Percentiles rank a stretch among this genome's conserved stretches.
phyloP scores from a whole-genome alignment of 2,329 filamentous ascomycete species.

The Alternaria incomplexa region DNA sequence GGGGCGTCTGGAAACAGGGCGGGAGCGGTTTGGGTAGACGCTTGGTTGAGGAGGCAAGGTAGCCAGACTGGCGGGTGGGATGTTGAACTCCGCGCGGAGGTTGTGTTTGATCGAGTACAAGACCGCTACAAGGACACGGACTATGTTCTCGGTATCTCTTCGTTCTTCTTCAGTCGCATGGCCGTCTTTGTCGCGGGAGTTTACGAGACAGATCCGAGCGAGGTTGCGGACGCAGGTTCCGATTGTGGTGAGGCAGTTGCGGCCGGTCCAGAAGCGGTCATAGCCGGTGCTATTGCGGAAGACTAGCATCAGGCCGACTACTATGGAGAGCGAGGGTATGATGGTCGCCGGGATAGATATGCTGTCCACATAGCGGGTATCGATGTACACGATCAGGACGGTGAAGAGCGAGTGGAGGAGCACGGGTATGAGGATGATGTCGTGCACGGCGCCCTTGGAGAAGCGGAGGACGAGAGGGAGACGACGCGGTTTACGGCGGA shows the following conservation, averaged over 20 bases:
- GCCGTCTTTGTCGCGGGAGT: conserved; percentile 43
- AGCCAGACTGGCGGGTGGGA: conserved; percentile 47
- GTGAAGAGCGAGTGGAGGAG: conserved; percentile 64
- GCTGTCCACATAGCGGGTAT: conserved; percentile 56
- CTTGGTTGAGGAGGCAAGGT: conserved; percentile 22
- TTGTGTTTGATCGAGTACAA: conserved; percentile 70
- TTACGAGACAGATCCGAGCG: conserved; percentile 61
- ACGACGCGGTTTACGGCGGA: conserved; percentile 58
- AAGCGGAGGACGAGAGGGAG: conserved; percentile 69
- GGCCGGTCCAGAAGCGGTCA: conserved; percentile 68
- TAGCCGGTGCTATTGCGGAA: conserved; percentile 70
- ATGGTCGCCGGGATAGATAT: conserved; percentile 65
- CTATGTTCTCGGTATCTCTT: conserved; percentile 63
- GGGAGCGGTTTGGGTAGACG: conserved; percentile 20
- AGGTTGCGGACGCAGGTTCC: conserved; percentile 66
- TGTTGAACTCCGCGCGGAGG: conserved; percentile 64
- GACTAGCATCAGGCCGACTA: conserved; percentile 71
- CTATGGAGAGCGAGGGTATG: conserved; percentile 68
- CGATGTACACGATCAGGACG: conserved; percentile 64
- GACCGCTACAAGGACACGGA: conserved; percentile 66
- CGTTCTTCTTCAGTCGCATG: conserved; percentile 49
- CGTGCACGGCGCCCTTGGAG: conserved; percentile 68
- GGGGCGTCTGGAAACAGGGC: conserved; percentile 28
- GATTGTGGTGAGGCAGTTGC: conserved; percentile 63
- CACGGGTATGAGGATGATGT: conserved; percentile 63